These are phyloP conservation scores for Crassisporium funariophilum DNA, from an alignment of 768 basidiomycete genomes.

Conservation along the genomic window DNA sequence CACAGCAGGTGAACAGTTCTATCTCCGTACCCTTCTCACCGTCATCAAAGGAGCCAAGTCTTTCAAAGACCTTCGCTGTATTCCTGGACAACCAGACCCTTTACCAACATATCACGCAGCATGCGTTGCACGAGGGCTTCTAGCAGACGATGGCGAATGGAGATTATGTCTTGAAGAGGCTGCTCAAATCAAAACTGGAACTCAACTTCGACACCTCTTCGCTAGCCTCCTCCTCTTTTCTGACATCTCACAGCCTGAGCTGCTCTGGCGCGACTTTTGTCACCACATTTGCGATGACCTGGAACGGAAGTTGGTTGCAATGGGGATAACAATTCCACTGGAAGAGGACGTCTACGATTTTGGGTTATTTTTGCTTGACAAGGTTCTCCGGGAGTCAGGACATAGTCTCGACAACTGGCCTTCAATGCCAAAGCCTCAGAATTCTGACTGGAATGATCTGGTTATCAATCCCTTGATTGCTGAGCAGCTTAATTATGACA, in stretches of 20 bases:
- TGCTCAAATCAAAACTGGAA: conserved; percentile 32
- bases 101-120: conserved; percentile 35
- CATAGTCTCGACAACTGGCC: conserved; percentile 24
- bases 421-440: conserved; percentile 32
- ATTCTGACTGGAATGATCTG: conserved; percentile 27
- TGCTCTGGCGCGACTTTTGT: conserved; percentile 40
- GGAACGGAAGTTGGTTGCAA: conserved; percentile 14
- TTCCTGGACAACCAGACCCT: conserved; percentile 13
- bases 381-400: conserved; percentile 27
- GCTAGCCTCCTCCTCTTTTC: conserved; percentile 34
- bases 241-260: conserved; percentile 30
- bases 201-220: conserved; percentile 34
- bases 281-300: conserved; percentile 45
- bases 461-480: conserved; percentile 30
- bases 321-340: conserved; percentile 19
- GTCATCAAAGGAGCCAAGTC: conserved; percentile 36
- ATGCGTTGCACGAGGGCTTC: conserved; percentile 35
- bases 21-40: conserved; percentile 41
- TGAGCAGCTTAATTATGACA: conserved; percentile 34
- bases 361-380: conserved; percentile 37
- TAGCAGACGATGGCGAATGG: conserved; percentile 48
- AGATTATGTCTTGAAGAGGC: conserved; percentile 38
- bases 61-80: conserved; percentile 23
- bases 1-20: conserved; percentile 39
- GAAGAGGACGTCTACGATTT: conserved; percentile 39